These are phyloP conservation scores for Saturnispora saitoi DNA, from an alignment of 805 yeast genomes.

Conservation along the genomic window DNA sequence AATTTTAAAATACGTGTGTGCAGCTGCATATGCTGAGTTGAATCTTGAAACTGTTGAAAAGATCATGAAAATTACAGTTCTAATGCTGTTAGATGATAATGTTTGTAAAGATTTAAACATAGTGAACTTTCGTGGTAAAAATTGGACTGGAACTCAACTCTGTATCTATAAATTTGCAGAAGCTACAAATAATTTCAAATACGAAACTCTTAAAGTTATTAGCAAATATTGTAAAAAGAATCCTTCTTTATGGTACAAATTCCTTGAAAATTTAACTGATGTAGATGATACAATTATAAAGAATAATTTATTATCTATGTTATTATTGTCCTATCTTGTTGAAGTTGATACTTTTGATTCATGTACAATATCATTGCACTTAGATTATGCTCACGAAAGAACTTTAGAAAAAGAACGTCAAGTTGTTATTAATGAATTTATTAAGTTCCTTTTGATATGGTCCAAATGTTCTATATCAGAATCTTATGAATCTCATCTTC, in stretches of 20 bases:
- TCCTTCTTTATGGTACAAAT: neutral
- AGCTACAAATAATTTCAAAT: neutral
- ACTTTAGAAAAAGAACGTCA: neutral
- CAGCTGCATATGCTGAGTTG: neutral
- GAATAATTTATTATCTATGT: neutral
- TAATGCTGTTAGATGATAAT: slow-evolving; percentile 9
- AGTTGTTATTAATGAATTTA: neutral
- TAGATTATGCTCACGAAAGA: neutral
- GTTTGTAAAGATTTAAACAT: neutral
- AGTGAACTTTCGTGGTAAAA: neutral
- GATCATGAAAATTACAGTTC: neutral
- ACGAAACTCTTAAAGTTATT: neutral
- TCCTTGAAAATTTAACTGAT: neutral
- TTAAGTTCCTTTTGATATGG: neutral
- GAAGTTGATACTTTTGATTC: neutral
- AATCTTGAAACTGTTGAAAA: neutral
- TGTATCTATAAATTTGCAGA: neutral
- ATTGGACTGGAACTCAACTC: slow-evolving; percentile 5
- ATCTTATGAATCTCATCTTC: neutral
- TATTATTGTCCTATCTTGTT: neutral
- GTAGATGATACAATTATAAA: neutral
- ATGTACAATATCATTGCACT: neutral
- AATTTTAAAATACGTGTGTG: slow-evolving; percentile 3
- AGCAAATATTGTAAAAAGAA: neutral
- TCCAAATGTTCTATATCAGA: neutral